Base-by-base conservation (phyloP, 345 rosid species). In the Eucalyptus marginata region DNA sequence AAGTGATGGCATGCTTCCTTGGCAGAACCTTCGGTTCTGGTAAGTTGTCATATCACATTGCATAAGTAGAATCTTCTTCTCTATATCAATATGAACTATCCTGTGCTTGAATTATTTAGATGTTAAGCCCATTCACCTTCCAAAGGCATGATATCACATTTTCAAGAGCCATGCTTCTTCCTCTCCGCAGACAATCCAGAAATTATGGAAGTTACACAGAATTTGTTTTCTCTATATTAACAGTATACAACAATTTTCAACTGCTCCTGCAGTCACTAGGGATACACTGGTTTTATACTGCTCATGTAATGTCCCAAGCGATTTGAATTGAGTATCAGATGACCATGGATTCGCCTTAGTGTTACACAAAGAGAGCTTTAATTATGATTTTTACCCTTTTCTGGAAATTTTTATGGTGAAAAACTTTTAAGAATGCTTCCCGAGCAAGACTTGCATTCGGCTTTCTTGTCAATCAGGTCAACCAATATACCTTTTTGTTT, bases 11-110 rank as follows among this genome's bases (percentile, higher is more conserved):
- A 92, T 91, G 92, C 98, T 98, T 91, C 99, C 98, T 7, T 98
- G 99, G 98, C 96, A 96, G 88, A 95, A 95, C 92, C 95, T 98
- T 87, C 97, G 98, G 54, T 98, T 98, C 92, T 98, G 99, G 99
- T 98, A 93, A 29, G 87, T 90, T 86, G 27, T 85, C 51, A 58
- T 84, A 62, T 47, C 83, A 6, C 83, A 31, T 76, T 76, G 15
- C 4, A 5, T 40, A 20, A 76, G 90, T 87, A 36, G 43, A 89
- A 47, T 58, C 56, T 62, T 49, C 81, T 76, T 22, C 31, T 43
- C 58, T 76, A 20, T 76, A 20, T 33, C 22, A 71, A 36, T 44
- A 76, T 36, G 27, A 76, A 36, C 29, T 20, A 20, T 40, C 83
- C 83, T 22, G 4, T 76, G 83, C 47, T 76, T 36, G 47, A 76